Base-by-base conservation (phyloP, 2,329 filamentous ascomycete species). In the Hymenotorrendiella dingleyae region DNA sequence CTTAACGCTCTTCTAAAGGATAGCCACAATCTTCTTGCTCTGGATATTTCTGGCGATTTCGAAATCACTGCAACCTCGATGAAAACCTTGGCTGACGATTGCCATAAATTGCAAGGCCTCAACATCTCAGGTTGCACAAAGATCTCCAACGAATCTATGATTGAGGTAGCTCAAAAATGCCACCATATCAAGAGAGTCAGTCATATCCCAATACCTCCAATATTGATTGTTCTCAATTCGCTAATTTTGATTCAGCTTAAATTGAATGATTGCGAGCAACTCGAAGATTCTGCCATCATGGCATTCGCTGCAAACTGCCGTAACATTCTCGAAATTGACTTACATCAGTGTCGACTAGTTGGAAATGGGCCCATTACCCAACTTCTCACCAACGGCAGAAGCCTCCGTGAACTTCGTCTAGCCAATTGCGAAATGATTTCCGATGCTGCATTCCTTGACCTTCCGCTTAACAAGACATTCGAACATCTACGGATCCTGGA, bases 321-420 rank as follows among this genome's bases (percentile, higher is more conserved):
- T 10, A 91, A 95, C 53, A 89, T 98, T 23, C 81, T 98, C 49
- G 93, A 98, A 64, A 95, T 98, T 48, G 93, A 98, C 62, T 76
- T 98, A 11, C 86, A 95, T 55, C 84, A 88, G 55, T 94, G 93
- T 68, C 74, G 72, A 42, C 74, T 81, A 34, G 80, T 98, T 52
- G 86, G 86, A 49, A 93, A 94, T 60, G 76, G 81, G 19, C 87
- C 93, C 1, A 77, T 98, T 36, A 91, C 86, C 0, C 78, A 84
- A 2, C 76, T 98, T 11, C 73, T 98, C 36, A 74, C 78, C 17
- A 83, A 84, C 52, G 84, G 90, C 20, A 80, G 80, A 39, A 83
- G 90, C 41, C 74, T 98, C n/a, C 84, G 93, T 40, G 93, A 98
- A 67, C 71, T 98, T 21, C 83, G 91, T 14, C 73, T 98, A 4